Evolutionary conservation across 495 filamentous ascomycete genomes (phyloP).

Genomic region (Penicillium nucicola): DNA sequence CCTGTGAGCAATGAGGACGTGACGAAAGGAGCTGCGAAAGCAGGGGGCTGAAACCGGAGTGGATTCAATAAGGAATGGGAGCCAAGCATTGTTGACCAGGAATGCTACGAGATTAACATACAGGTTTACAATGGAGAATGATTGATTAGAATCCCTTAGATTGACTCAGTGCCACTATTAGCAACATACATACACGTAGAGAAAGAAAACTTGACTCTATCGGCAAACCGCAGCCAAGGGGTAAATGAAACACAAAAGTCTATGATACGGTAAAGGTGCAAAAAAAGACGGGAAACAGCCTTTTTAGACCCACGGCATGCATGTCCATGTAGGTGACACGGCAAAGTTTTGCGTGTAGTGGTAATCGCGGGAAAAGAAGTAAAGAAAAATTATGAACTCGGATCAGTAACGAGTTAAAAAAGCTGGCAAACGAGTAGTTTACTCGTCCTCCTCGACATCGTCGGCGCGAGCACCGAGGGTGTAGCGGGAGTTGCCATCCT

Average conservation of each 20-base stretch:
- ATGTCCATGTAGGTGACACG: slow-evolving; percentile 28
- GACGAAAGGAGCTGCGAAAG: not conserved
- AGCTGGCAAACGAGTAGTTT: slow-evolving; percentile 22
- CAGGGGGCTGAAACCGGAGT: not conserved
- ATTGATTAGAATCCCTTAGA: slow-evolving; percentile 36
- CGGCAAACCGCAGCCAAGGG: slow-evolving; percentile 30
- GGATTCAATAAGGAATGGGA: not conserved
- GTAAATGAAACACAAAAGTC: slow-evolving; percentile 41
- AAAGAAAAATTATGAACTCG: slow-evolving; percentile 29
- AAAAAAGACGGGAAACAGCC: slow-evolving; percentile 17
- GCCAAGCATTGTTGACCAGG: not conserved
- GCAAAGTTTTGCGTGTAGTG: slow-evolving; percentile 24
- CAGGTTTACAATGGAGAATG: not conserved
- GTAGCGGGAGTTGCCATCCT: slow-evolving; percentile 56
- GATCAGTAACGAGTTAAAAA: slow-evolving; percentile 31
- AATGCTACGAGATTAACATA: not conserved
- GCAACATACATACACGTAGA: slow-evolving; percentile 50
- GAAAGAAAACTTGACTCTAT: slow-evolving; percentile 43
- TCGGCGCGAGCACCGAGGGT: slow-evolving; percentile 57
- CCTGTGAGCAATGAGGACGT: slow-evolving; percentile 8
- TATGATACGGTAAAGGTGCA: slow-evolving; percentile 40
- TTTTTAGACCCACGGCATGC: slow-evolving; percentile 27
- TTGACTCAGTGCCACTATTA: slow-evolving; percentile 48
- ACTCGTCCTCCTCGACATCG: slow-evolving; percentile 70
- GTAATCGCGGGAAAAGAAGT: slow-evolving; percentile 23